Conservation (phyloP, 345 rosid genomes). For the Ceriops decandra region DNA sequence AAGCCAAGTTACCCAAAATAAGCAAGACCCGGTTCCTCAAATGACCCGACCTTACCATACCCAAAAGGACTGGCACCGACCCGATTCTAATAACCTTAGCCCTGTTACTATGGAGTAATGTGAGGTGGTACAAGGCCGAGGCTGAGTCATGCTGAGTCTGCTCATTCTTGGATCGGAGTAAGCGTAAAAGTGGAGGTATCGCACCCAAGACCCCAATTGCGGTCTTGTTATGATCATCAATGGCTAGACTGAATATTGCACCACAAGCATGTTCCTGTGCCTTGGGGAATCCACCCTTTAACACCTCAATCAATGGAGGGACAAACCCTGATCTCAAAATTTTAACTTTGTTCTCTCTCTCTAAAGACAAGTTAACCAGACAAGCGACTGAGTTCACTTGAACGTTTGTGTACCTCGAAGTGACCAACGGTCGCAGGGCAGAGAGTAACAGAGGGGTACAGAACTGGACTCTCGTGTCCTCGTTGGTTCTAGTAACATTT, state of each 20-base stretch:
- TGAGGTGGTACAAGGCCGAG: constrained; percentile 71
- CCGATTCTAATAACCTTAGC: constrained; percentile 63
- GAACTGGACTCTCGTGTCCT: constrained; percentile 42
- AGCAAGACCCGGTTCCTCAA: constrained; percentile 45
- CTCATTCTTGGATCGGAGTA: constrained; percentile 52
- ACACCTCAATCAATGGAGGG: constrained; percentile 58
- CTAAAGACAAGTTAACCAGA: constrained; percentile 74
- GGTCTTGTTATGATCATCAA: constrained; percentile 71
- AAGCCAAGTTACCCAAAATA: constrained; percentile 53
- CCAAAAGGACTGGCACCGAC: constrained; percentile 49
- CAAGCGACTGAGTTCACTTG: constrained; percentile 76
- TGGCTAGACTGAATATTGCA: constrained; percentile 70
- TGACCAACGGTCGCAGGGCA: constrained; percentile 41
- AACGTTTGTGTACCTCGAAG: constrained; percentile 52
- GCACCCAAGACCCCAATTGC: constrained; percentile 91
- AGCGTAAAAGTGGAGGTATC: constrained; percentile 60
- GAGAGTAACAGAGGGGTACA: constrained; percentile 56
- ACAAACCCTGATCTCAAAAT: constrained; percentile 84
- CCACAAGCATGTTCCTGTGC: constrained; percentile 81
- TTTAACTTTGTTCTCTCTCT: constrained; percentile 61
- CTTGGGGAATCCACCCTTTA: constrained; percentile 67
- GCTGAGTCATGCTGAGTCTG: constrained; percentile 75
- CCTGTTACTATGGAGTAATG: constrained; percentile 63
- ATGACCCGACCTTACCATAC: constrained; percentile 53
- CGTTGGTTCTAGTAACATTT: constrained; percentile 48